Evolutionary conservation across 352 stramenopile genomes (phyloP).

Genomic region (Globisporangium spinosum): DNA sequence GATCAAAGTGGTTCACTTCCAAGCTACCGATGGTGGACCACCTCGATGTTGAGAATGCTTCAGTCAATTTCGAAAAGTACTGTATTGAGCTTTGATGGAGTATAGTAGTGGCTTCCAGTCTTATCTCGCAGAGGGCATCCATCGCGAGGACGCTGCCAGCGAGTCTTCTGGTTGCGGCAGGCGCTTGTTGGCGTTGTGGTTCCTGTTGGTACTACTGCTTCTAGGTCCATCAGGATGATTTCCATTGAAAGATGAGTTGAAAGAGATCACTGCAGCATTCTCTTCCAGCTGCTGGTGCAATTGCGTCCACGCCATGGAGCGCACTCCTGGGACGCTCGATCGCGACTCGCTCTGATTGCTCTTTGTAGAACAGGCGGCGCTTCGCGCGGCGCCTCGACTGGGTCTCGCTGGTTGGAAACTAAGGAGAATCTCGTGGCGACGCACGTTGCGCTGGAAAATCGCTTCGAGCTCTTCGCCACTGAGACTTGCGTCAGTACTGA

Average conservation of each 20-base stretch:
- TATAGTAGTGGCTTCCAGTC: background rate
- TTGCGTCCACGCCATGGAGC: constrained; percentile 30
- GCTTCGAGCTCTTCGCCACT: constrained; percentile 44
- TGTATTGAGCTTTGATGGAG: background rate
- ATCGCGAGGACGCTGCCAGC: constrained; percentile 46
- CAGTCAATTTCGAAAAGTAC: background rate
- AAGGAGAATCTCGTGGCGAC: constrained; percentile 55
- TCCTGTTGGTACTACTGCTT: background rate
- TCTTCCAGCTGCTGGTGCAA: constrained; percentile 35
- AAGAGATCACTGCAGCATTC: constrained; percentile 14
- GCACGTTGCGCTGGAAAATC: constrained; percentile 60
- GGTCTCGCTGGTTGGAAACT: constrained; percentile 32
- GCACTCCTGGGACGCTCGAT: background rate
- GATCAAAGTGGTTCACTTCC: no score
- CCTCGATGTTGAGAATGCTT: background rate
- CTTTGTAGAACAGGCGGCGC: background rate
- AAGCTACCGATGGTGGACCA: no score
- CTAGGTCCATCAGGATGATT: background rate
- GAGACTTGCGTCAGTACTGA: constrained; percentile 22
- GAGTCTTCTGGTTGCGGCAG: constrained; percentile 20
- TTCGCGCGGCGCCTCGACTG: background rate
- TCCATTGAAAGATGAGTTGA: background rate
- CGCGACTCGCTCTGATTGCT: background rate
- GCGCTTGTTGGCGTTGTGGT: background rate
- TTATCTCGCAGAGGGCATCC: constrained; percentile 31